phyloP scores from a whole-genome alignment of 2,329 filamentous ascomycete genomes.

The Neurospora sp. region DNA sequence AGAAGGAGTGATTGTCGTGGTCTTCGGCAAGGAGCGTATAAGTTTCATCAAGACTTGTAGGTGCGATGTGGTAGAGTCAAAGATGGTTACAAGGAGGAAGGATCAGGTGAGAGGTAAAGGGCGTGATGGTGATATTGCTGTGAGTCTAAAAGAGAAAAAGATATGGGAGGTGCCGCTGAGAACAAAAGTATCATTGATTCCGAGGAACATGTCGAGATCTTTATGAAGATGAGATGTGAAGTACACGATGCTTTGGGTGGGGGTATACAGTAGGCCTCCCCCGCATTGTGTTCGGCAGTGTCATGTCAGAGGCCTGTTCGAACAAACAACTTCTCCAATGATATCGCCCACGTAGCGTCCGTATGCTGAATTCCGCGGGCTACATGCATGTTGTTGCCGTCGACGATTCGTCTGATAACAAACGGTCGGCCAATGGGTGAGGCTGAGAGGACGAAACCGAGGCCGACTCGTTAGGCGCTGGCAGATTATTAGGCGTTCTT shows the following conservation, averaged over 20 bases:
- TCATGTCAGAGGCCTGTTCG: background rate
- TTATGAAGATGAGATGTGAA: background rate
- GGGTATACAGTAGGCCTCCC: background rate
- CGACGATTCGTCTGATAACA: background rate
- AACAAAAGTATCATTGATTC: background rate
- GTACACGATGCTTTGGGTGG: background rate
- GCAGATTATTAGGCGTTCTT: background rate
- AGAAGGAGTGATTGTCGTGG: background rate
- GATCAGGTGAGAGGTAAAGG: background rate
- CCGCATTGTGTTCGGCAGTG: background rate
- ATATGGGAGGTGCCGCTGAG: background rate
- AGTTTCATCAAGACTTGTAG: background rate
- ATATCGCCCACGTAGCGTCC: background rate
- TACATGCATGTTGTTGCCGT: background rate
- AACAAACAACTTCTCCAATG: background rate
- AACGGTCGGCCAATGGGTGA: background rate
- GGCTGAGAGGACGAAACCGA: background rate
- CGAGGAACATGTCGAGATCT: background rate
- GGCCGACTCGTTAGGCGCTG: background rate
- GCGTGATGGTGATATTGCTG: background rate
- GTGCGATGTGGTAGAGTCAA: background rate
- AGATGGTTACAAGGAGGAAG: background rate
- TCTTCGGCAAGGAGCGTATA: background rate
- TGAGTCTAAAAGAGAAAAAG: rapidly evolving
- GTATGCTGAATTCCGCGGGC: background rate